Evolutionary conservation across 2,329 filamentous ascomycete species (phyloP), one percentile per base, ranked within the genome.

Genomic region (Nemania diffusa): DNA sequence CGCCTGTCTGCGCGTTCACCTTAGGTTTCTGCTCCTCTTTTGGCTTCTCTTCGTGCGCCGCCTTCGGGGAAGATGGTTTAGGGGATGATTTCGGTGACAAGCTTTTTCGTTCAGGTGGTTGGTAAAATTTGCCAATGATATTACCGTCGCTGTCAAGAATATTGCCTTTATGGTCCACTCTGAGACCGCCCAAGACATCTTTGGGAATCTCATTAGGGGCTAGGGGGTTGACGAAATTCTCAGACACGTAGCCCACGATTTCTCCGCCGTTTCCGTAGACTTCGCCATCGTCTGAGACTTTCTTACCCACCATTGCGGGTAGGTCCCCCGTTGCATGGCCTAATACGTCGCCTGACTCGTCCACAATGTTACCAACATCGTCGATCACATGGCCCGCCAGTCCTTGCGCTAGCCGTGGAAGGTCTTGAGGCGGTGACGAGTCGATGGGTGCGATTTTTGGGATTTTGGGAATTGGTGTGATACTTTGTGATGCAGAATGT

Each of bases 301-400:
- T 79, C 46, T 81, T 78, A 34, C 85, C 85, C 5, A 87, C 79
- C 82, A 87, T 87, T 53, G 84, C 82, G 3, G 85, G 85, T 26
- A 88, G 77, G 73, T 87, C 85, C 6, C 85, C 85, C 5, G 82
- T 83, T 5, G 82, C 84, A 48, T 84, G 82, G 37, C 84, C 85
- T 2, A 87, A 79, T 3, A 87, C 83, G 40, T 81, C 82, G 7
- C 84, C 84, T 15, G 84, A 78, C 66, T 79, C 81, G 65, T 84
- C 83, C 17, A 87, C 74, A 34, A 87, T 80, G 73, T 86, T 86
- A 61, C 85, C 85, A 55, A 85, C 85, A 73, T 87, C 85, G 66
- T 87, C 84, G 26, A 87, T 79, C 44, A 73, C 79, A 69, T 83
- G 83, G 48, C 83, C 85, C 53, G 81, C 79, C 24, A 87, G 80